A percentile compares a stretch with the other conserved stretches of the same genome.
Conservation (phyloP, 192 early-diverging fungal species). For the Borealophlyctis nickersoniae region DNA sequence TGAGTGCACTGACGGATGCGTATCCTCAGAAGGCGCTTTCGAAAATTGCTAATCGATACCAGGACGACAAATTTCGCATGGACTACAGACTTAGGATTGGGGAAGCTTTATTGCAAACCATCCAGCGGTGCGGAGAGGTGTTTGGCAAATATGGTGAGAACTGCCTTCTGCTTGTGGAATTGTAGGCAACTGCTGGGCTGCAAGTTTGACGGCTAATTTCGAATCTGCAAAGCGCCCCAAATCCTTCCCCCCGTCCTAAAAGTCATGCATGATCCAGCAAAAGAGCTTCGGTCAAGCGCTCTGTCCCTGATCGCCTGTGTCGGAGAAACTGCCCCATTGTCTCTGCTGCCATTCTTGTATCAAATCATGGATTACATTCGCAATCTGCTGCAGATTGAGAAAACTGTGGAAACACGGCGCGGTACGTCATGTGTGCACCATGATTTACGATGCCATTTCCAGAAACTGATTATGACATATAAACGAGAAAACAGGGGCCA, state of each 20-base stretch:
- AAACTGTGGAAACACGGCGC: conserved; percentile 58
- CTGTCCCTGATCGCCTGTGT: conserved; percentile 39
- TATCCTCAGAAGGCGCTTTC: conserved; percentile 69
- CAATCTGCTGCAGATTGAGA: conserved; percentile 65
- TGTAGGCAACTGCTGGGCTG: not conserved
- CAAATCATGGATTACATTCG: conserved; percentile 68
- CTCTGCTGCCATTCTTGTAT: conserved; percentile 63
- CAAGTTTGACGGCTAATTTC: not conserved
- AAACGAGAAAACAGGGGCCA: conserved; percentile 51
- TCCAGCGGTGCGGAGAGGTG: conserved; percentile 74
- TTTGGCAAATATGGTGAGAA: conserved; percentile 74
- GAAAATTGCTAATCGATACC: conserved; percentile 69
- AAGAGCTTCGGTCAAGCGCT: conserved; percentile 38
- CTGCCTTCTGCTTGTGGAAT: conserved; percentile 21
- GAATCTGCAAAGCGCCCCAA: conserved; percentile 13
- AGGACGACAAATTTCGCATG: conserved; percentile 36
- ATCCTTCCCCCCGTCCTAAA: conserved; percentile 37
- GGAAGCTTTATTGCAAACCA: conserved; percentile 83
- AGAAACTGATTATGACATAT: not conserved
- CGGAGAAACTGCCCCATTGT: conserved; percentile 69
- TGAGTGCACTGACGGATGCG: conserved; percentile 77
- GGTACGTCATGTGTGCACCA: conserved; percentile 28
- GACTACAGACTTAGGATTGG: conserved; percentile 80
- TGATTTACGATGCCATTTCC: conserved; percentile 2
- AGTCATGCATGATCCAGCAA: conserved; percentile 30